phyloP scores from a whole-genome alignment of 495 filamentous ascomycete species.

The Antarctomyces pellizariae region DNA sequence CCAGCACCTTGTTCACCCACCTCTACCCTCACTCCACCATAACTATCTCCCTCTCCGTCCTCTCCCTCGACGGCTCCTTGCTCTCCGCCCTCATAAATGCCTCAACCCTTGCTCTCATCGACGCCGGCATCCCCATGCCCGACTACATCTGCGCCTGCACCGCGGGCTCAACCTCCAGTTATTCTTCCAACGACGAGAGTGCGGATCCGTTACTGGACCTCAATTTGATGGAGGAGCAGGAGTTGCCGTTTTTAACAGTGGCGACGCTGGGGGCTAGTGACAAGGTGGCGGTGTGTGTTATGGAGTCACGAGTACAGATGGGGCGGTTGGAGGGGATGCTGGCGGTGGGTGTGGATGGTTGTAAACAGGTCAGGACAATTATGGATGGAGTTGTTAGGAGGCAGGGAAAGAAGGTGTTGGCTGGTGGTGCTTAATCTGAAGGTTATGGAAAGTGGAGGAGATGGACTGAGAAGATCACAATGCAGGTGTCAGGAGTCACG shows the following conservation, averaged over 20 bases:
- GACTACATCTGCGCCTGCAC: constrained; percentile 81
- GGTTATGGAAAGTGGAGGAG: constrained; percentile 23
- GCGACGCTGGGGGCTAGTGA: constrained; percentile 49
- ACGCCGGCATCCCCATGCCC: constrained; percentile 85
- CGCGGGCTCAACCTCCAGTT: constrained; percentile 48
- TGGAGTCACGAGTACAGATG: constrained; percentile 65
- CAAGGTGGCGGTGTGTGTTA: constrained; percentile 51
- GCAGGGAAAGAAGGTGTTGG: constrained; percentile 39
- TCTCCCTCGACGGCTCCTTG: constrained; percentile 78
- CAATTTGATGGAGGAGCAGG: constrained; percentile 66
- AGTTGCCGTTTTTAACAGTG: constrained; percentile 72
- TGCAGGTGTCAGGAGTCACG: constrained; percentile 1
- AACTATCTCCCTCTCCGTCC: constrained; percentile 55
- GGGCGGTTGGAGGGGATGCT: constrained; percentile 73
- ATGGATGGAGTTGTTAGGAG: constrained; percentile 43
- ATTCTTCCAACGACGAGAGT: constrained; percentile 34
- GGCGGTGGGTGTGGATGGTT: constrained; percentile 77
- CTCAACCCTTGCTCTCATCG: constrained; percentile 72
- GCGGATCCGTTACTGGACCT: constrained; percentile 79
- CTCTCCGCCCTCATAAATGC: constrained; percentile 83
- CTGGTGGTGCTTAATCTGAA: constrained; percentile 26
- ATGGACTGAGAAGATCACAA: constrained; percentile 3
- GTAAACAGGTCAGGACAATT: constrained; percentile 60
- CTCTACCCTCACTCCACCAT: constrained; percentile 82
- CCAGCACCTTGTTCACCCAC: constrained; percentile 51